Evolutionary conservation across 2,329 filamentous ascomycete species (phyloP), one percentile per base, ranked within the genome.

Genomic region (Nigrograna mackinnonii): DNA sequence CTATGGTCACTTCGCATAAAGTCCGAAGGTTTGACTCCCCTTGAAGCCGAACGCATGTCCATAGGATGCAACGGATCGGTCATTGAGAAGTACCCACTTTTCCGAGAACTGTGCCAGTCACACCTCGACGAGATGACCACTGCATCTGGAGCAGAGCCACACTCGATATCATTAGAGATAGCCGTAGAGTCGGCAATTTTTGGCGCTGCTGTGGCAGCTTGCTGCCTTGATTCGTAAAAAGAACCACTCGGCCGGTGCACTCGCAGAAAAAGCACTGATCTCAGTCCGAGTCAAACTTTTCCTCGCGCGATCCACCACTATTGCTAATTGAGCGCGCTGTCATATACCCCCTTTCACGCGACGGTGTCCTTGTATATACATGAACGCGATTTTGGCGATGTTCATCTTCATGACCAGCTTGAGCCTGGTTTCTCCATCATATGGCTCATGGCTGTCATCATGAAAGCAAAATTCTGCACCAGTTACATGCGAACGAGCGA

Each of bases 31-130:
- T 40, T 73, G 11, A 54, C 60, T 5, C 62, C 68, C 16, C 47
- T 60, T 30, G 52, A 57, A 14, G 63, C 62, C 6, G 69, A 62
- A 17, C 64, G 61, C 45, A 64, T 74, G 39, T 71, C 72, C 30
- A 73, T 92, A n/a, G 86, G 86, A 3, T 91, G 86, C 68, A 91
- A 89, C 59, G 88, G 88, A 33, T 87, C 84, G 20, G 86, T 92
- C 37, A 84, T 91, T 38, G 87, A 91, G 67, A 84, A 85, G 55
- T 92, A 91, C 59, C 87, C 88, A 0, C 72, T 74, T 6, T 92
- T 90, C 64, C 73, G 79, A 17, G 68, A 66, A 22, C 75, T 71
- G 31, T 85, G 84, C 57, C 87, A 91, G 63, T 62, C 62, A 5
- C 83, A 83, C 53, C 69, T 91, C 35, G 75, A 89, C 55, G 70